Percentiles rank a stretch among this genome's conserved stretches.
Conservation (phyloP, 2,329 filamentous ascomycete species). For the Penicillium nordicum region DNA sequence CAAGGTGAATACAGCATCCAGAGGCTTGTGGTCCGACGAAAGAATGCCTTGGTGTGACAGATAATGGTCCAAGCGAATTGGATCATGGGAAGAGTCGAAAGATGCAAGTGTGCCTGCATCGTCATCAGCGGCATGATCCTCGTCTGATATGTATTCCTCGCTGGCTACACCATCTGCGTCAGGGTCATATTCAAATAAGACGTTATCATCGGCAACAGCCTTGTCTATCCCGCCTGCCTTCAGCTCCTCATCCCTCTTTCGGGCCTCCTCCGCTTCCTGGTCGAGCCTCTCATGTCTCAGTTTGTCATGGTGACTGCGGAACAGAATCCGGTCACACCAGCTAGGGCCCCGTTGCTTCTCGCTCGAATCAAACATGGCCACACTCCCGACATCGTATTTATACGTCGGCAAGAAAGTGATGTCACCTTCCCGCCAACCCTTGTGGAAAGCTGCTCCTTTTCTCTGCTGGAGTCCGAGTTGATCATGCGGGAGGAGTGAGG, state of each 20-base stretch:
- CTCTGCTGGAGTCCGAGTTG: slow-evolving; percentile 74
- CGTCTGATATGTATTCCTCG: slow-evolving; percentile 59
- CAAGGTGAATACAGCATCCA: slow-evolving; percentile 77
- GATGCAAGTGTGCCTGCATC: slow-evolving; percentile 30
- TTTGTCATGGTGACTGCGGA: slow-evolving; percentile 69
- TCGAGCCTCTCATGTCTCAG: slow-evolving; percentile 61
- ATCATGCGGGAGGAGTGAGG: slow-evolving; percentile 84
- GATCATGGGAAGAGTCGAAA: slow-evolving; percentile 43
- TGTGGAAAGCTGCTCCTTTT: slow-evolving; percentile 75
- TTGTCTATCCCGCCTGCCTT: slow-evolving; percentile 71
- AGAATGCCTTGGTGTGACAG: slow-evolving; percentile 83
- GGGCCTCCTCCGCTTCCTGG: slow-evolving; percentile 63
- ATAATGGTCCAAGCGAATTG: slow-evolving; percentile 64
- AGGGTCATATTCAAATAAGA: slow-evolving; percentile 88
- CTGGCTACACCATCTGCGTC: slow-evolving; percentile 65
- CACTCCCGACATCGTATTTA: slow-evolving; percentile 94
- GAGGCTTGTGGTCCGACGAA: slow-evolving; percentile 93
- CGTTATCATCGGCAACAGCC: slow-evolving; percentile 70
- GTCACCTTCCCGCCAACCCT: slow-evolving; percentile 86
- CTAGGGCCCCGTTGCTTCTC: slow-evolving; percentile 90
- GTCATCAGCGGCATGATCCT: slow-evolving; percentile 45
- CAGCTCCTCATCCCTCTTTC: slow-evolving; percentile 79
- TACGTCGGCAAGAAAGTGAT: slow-evolving; percentile 92
- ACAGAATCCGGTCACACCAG: slow-evolving; percentile 96
- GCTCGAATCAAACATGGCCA: slow-evolving; percentile 88